These are phyloP conservation scores for Periglandula ipomoeae DNA, from an alignment of 2,329 filamentous ascomycete genomes.

Conservation along the genomic window DNA sequence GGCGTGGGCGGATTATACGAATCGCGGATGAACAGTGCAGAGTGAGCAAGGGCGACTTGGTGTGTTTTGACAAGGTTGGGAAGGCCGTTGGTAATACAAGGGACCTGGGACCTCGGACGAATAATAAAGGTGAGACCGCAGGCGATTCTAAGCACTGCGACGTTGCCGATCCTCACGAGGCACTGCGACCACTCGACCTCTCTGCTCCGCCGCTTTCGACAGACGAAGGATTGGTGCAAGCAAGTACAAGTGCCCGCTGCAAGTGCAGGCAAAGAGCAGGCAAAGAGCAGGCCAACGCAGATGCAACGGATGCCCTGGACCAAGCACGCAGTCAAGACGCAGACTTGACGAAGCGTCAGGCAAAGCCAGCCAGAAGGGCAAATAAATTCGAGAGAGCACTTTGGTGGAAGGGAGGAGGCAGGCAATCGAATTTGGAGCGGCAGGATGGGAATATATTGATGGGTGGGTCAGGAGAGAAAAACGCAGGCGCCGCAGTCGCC, in stretches of 20 bases:
- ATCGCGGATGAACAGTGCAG: not conserved
- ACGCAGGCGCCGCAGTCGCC: constrained; percentile 7
- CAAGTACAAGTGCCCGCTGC: not conserved
- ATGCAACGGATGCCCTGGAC: constrained; percentile 2
- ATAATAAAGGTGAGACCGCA: constrained; percentile 7
- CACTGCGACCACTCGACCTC: not conserved
- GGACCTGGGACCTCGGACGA: not conserved
- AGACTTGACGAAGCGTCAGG: not conserved
- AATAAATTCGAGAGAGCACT: not conserved
- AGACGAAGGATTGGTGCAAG: not conserved
- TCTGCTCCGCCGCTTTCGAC: not conserved
- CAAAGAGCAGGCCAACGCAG: not conserved
- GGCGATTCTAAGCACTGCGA: constrained; percentile 5
- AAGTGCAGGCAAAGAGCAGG: not conserved
- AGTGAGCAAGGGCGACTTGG: too few relatives aligned
- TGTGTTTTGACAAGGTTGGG: not conserved
- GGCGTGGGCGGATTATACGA: constrained; percentile 11
- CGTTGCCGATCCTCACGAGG: constrained; percentile 7
- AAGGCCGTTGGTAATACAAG: constrained; percentile 1
- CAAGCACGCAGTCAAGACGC: constrained; percentile 4
- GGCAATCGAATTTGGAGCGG: constrained; percentile 4
- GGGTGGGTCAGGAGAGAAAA: constrained; percentile 8
- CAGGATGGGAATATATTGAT: constrained; percentile 8
- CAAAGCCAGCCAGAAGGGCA: not conserved
- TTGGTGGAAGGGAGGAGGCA: constrained; percentile 1